Conservation (phyloP, 2,329 filamentous ascomycete genomes). For the Paraphaeosphaeria minitans region DNA sequence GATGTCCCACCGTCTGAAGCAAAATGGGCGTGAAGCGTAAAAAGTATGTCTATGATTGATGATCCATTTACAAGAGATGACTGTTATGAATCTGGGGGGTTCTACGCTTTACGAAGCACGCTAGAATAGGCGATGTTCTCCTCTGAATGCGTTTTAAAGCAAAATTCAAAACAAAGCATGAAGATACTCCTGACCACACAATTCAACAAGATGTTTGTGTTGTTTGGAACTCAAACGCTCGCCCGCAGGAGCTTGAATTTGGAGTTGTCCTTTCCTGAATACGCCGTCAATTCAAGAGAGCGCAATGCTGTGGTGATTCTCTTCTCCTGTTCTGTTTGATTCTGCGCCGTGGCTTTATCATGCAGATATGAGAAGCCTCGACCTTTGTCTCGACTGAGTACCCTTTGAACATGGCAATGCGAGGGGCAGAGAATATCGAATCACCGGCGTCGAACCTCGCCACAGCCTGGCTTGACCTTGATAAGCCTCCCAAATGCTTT, state of each 20-base stretch:
- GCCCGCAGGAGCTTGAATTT: no score
- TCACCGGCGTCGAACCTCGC: background rate
- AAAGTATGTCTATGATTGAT: slow-evolving; percentile 15
- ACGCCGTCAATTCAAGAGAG: no score
- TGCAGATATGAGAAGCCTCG: slow-evolving; percentile 4
- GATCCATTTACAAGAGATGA: slow-evolving; percentile 19
- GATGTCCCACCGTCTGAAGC: background rate
- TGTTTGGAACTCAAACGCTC: no score
- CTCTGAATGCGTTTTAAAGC: slow-evolving; percentile 7
- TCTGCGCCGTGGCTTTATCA: slow-evolving; percentile 8
- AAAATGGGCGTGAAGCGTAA: background rate
- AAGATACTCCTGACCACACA: background rate
- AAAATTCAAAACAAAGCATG: background rate
- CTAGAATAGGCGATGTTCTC: slow-evolving; percentile 20
- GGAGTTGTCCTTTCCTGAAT: no score
- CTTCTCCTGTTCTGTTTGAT: slow-evolving; percentile 3
- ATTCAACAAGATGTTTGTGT: background rate
- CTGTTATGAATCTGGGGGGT: slow-evolving; percentile 15
- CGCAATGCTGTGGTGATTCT: no score
- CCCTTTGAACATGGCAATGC: background rate
- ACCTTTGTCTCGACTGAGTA: slow-evolving; percentile 2
- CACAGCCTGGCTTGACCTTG: background rate
- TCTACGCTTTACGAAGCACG: slow-evolving; percentile 22
- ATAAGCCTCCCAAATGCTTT: background rate
- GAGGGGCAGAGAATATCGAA: background rate